phyloP scores from a whole-genome alignment of 805 yeast genomes.

The Candida oleophila region DNA sequence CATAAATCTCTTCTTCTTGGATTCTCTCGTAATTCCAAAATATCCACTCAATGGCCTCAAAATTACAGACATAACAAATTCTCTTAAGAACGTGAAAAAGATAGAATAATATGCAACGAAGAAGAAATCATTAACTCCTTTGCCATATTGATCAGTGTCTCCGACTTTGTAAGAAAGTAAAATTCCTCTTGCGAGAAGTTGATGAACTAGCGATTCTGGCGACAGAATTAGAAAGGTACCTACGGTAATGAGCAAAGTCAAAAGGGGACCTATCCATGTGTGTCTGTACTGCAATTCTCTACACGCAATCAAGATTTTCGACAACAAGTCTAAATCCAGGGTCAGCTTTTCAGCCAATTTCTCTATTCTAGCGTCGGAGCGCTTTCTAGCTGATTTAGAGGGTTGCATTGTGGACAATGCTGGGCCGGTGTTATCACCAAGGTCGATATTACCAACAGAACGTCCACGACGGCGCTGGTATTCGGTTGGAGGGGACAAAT shows the following conservation, averaged over 20 bases:
- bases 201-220: slow-evolving; percentile 57
- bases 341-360: slow-evolving; percentile 25
- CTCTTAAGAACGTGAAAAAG: slow-evolving; percentile 87
- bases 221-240: slow-evolving; percentile 53
- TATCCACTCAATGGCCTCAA: slow-evolving; percentile 67
- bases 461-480: slow-evolving; percentile 50
- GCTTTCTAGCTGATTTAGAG: slow-evolving; percentile 38
- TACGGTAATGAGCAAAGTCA: slow-evolving; percentile 44
- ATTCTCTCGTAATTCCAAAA: slow-evolving; percentile 50
- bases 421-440: slow-evolving; percentile 73
- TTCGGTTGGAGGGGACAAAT: slow-evolving; percentile 3
- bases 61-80: slow-evolving; percentile 81
- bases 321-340: slow-evolving; percentile 51
- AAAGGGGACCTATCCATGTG: slow-evolving; percentile 72
- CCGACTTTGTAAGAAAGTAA: slow-evolving; percentile 62
- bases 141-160: slow-evolving; percentile 73
- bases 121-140: slow-evolving; percentile 79
- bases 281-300: slow-evolving; percentile 58
- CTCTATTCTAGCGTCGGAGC: slow-evolving; percentile 28
- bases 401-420: slow-evolving; percentile 66
- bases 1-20: slow-evolving; percentile 76
- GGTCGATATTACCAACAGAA: slow-evolving; percentile 69
- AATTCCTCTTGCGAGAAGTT: slow-evolving; percentile 57
- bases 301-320: slow-evolving; percentile 56
- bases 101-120: slow-evolving; percentile 81